These are phyloP conservation scores for Linanthus parryae DNA, from an alignment of 148 eudicot genomes.

Conservation along the genomic window DNA sequence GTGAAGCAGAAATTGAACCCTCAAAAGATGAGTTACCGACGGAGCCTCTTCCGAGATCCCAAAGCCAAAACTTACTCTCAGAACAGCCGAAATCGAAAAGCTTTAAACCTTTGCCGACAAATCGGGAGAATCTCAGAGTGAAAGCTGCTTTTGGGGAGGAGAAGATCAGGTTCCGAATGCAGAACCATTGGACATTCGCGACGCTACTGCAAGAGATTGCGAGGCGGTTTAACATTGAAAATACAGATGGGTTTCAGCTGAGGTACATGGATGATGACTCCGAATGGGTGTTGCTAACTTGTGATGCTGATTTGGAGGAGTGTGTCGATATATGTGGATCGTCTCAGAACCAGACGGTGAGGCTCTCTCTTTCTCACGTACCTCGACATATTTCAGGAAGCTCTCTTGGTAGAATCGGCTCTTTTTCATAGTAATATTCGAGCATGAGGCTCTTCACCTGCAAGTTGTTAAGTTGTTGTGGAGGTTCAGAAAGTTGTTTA, in stretches of 20 bases:
- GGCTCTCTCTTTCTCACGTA: constrained; percentile 38
- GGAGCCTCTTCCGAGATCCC: constrained; percentile 34
- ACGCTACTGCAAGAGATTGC: constrained; percentile 56
- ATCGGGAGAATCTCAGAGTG: constrained; percentile 33
- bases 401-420: constrained; percentile 48
- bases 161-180: constrained; percentile 59
- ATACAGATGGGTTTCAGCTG: constrained; percentile 51
- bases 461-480: no score
- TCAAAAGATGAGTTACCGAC: constrained; percentile 25
- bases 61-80: constrained; percentile 34
- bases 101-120: constrained; percentile 24
- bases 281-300: constrained; percentile 81
- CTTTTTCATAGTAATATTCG: no score
- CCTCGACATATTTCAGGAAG: constrained; percentile 41
- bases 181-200: constrained; percentile 41
- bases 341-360: constrained; percentile 45
- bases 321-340: constrained; percentile 58
- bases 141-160: constrained; percentile 76
- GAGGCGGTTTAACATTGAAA: constrained; percentile 57
- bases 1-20: constrained; percentile 46
- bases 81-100: constrained; percentile 29
- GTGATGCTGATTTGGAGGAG: constrained; percentile 84
- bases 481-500: no score
- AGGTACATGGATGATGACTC: constrained; percentile 87
- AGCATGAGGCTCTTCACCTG: no score